phyloP scores from a whole-genome alignment of 192 early-diverging fungal species.

The Coemansia asiatica region DNA sequence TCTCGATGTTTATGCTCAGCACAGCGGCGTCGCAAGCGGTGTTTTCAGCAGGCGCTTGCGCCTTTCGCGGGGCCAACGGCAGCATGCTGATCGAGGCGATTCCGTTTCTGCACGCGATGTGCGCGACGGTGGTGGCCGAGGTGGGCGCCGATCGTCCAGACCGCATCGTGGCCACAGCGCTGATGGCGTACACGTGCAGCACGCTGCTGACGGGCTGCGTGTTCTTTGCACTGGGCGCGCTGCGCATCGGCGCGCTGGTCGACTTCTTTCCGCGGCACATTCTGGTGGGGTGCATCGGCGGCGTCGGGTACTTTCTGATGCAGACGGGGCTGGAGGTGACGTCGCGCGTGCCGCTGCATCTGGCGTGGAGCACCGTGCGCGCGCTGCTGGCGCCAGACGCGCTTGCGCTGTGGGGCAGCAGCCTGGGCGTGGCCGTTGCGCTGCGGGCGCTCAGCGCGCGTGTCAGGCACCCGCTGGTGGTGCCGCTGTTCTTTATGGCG shows the following conservation, averaged over 20 bases:
- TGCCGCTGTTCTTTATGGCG: slow-evolving; percentile 84
- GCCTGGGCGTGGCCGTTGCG: slow-evolving; percentile 64
- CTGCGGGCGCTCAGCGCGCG: slow-evolving; percentile 71
- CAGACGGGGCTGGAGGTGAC: slow-evolving; percentile 91
- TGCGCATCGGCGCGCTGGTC: slow-evolving; percentile 75
- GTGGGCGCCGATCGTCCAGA: slow-evolving; percentile 64
- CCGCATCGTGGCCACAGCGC: slow-evolving; percentile 82
- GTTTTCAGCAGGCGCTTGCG: slow-evolving; percentile 79
- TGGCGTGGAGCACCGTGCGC: slow-evolving; percentile 61
- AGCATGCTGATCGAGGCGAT: slow-evolving; percentile 88
- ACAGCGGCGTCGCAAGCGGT: slow-evolving; percentile 71
- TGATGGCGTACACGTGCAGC: slow-evolving; percentile 84
- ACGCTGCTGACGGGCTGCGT: slow-evolving; percentile 85
- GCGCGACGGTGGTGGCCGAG: slow-evolving; percentile 61
- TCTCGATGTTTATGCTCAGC: slow-evolving; percentile 94
- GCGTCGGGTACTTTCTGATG: slow-evolving; percentile 92
- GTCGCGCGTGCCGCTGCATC: slow-evolving; percentile 61
- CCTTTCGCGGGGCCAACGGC: slow-evolving; percentile 89
- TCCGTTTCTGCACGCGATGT: slow-evolving; percentile 86
- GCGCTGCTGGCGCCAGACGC: slow-evolving; percentile 66
- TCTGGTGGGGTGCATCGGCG: slow-evolving; percentile 91
- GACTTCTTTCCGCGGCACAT: slow-evolving; percentile 91
- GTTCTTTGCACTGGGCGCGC: slow-evolving; percentile 82
- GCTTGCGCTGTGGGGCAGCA: slow-evolving; percentile 79
- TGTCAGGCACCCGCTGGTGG: slow-evolving; percentile 77